Evolutionary conservation across 495 filamentous ascomycete species (phyloP).

Genomic region (Penicillium ochrochloron): DNA sequence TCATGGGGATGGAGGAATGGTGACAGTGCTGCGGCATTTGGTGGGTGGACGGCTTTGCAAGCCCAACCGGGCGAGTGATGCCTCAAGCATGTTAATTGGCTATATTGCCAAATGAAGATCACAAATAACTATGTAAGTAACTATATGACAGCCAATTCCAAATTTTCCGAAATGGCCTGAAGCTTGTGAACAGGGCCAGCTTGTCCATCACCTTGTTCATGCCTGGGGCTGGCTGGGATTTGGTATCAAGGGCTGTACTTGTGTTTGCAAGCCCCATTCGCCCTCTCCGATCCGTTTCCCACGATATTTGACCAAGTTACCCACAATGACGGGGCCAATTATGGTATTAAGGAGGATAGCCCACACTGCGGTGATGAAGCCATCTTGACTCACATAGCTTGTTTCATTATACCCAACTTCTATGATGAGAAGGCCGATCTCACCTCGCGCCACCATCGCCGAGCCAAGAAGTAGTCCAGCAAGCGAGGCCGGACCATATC

Average conservation of each 20-base stretch:
- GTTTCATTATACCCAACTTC: constrained; percentile 60
- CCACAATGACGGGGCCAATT: constrained; percentile 69
- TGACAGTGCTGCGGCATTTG: constrained; percentile 35
- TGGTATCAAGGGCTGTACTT: neutral
- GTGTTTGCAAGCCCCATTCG: constrained; percentile 34
- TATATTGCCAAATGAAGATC: constrained; percentile 2
- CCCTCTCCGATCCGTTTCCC: constrained; percentile 31
- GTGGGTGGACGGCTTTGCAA: constrained; percentile 43
- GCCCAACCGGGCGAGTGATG: constrained; percentile 31
- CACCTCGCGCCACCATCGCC: constrained; percentile 75
- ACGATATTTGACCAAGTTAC: constrained; percentile 54
- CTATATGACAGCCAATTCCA: neutral
- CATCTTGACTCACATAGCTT: constrained; percentile 36
- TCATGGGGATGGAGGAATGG: constrained; percentile 78
- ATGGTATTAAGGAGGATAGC: constrained; percentile 77
- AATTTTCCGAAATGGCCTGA: neutral
- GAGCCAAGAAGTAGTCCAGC: constrained; percentile 55
- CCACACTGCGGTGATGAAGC: constrained; percentile 71
- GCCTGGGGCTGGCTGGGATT: neutral
- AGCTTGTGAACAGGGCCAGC: neutral
- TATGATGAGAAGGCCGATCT: constrained; percentile 78
- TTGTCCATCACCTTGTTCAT: neutral
- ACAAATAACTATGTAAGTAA: neutral
- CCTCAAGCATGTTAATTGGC: constrained; percentile 4
- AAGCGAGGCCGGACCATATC: constrained; percentile 41